phyloP scores from a whole-genome alignment of 441 rosid genomes.

The Erodium chrysanthum region DNA sequence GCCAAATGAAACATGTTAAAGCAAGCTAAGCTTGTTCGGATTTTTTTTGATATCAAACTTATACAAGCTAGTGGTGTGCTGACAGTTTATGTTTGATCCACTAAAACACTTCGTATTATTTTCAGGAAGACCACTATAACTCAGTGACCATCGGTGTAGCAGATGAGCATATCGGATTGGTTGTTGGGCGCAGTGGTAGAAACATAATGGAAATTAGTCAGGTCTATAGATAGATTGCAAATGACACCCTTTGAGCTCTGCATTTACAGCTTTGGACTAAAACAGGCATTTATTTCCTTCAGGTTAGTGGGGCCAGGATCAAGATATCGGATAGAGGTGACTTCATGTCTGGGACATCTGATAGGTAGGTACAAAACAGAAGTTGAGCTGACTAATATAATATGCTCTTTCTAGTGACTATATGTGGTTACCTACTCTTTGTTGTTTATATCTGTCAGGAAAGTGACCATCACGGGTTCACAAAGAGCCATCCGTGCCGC shows the following conservation, averaged over 20 bases:
- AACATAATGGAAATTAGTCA: constrained; percentile 88
- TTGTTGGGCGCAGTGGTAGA: constrained; percentile 97
- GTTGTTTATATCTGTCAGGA: constrained; percentile 13
- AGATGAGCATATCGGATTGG: constrained; percentile 83
- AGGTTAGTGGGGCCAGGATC: constrained; percentile 86
- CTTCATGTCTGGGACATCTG: constrained; percentile 76
- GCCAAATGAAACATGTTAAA: background rate
- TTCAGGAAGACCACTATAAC: constrained; percentile 68
- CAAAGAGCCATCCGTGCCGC: constrained; percentile 80
- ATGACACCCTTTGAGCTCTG: constrained; percentile 1
- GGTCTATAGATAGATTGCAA: constrained; percentile 31
- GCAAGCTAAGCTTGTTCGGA: background rate
- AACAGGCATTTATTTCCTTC: constrained; percentile 19
- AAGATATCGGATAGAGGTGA: constrained; percentile 96
- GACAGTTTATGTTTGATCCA: background rate
- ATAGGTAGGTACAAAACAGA: background rate
- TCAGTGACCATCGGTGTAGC: constrained; percentile 77
- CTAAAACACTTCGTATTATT: background rate
- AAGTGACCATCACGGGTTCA: constrained; percentile 84
- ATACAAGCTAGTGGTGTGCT: background rate
- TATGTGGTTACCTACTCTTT: constrained; percentile 2
- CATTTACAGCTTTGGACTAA: constrained; percentile 12
- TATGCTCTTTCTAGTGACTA: constrained; percentile 15
- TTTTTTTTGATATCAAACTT: background rate
- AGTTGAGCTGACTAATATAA: background rate